A percentile compares a stretch with the other conserved stretches of the same genome.
Evolutionary conservation across 2,329 filamentous ascomycete genomes (phyloP).

Genomic region (Teratosphaeria destructans): DNA sequence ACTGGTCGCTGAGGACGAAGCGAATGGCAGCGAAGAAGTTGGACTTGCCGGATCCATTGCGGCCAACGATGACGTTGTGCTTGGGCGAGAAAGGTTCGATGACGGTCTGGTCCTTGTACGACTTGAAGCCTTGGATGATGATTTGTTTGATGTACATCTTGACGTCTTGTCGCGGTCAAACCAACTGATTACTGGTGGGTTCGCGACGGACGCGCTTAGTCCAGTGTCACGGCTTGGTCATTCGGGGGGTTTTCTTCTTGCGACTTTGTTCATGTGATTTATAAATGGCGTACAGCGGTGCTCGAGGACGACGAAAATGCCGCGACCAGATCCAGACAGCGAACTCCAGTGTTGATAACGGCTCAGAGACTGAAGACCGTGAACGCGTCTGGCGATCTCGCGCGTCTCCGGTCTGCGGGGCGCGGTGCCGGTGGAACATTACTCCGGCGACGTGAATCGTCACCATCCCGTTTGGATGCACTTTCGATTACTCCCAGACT

Average conservation of each 20-base stretch:
- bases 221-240: neutral
- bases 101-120: conserved; percentile 96
- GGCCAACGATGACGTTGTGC: conserved; percentile 96
- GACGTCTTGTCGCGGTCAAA: neutral
- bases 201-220: neutral
- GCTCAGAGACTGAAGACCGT: neutral
- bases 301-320: neutral
- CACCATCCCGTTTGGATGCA: neutral
- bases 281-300: neutral
- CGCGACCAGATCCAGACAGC: neutral
- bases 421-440: neutral
- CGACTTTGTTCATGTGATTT: neutral
- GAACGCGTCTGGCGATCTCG: neutral
- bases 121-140: conserved; percentile 98
- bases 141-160: conserved; percentile 98
- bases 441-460: neutral
- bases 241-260: neutral
- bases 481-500: neutral
- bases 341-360: neutral
- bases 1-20: conserved; percentile 88
- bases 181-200: neutral
- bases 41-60: conserved; percentile 98
- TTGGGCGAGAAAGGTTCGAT: conserved; percentile 97
- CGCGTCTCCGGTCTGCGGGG: neutral
- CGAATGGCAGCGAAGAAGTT: conserved; percentile 99